Base-by-base conservation (phyloP, 495 filamentous ascomycete species). In the Tuber brumale region DNA sequence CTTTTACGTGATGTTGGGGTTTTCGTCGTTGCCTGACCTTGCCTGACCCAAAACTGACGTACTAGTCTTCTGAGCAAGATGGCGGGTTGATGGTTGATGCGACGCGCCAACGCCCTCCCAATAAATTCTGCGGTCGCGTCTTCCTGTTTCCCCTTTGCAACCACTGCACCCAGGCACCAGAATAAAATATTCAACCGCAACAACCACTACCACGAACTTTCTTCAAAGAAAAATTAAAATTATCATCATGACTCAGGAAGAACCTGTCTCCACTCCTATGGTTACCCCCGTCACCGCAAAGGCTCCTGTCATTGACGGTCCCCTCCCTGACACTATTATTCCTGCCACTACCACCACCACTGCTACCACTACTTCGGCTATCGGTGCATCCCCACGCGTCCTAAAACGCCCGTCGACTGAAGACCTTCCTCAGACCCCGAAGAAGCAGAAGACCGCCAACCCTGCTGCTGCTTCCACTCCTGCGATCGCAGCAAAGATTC, bases 361-460 rank as follows among this genome's bases (percentile, higher is more conserved):
- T 35, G 71, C 70, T 9, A 61, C 76, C 48, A 79, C 75, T 31
- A 77, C 75, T 23, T 45, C 76, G 57, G 74, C 76, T 39, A 46
- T 73, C 9, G 12, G 8, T 27, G 3, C 51, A 61, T 61, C 57
- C 57, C 57, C 57, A 18, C 77, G 77, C 31, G 46, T 80, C 43
- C 74, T 81, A 37, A 81, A 81, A 69, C 79, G 79, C 71, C 79
- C 79, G 18, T 80, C 79, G 69, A 71, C 78, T 27, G 71, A 73
- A 18, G 77, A 80, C 19, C 41, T 74, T 73, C 72, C 71, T 3
- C 51, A 66, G 9, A 72, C 43, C 48, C 41, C 46, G 18, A 81
- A 81, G 78, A 80, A 80, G 43, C 79, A 81, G 57, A 81, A 76
- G 44, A 69, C 44, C 10, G 48, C 37, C 10, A 43, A 31, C 3